Conservation (phyloP, 164 flowering plant species). For the Stephania cephalantha region DNA sequence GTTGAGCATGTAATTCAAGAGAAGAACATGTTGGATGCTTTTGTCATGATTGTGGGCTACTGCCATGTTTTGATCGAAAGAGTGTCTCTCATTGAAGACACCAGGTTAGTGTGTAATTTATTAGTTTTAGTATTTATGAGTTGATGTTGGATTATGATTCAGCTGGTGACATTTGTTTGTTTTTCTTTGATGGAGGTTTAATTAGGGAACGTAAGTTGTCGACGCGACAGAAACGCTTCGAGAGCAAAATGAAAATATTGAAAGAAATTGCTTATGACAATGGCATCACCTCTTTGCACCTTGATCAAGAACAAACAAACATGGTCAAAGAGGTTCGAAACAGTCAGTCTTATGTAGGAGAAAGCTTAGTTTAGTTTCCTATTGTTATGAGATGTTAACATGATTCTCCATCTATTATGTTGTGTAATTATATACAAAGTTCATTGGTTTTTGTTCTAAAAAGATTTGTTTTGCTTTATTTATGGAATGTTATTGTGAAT, state of each 20-base stretch:
- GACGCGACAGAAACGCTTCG: constrained; percentile 53
- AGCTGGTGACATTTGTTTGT: neutral
- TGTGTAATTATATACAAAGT: too few relatives aligned
- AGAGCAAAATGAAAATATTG: constrained; percentile 52
- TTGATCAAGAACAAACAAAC: constrained; percentile 34
- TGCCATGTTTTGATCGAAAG: constrained; percentile 41
- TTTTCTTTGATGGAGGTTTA: neutral
- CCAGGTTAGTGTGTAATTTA: constrained; percentile 28
- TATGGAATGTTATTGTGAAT: too few relatives aligned
- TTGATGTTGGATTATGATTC: too few relatives aligned
- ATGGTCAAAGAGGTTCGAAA: constrained; percentile 28
- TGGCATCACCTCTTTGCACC: constrained; percentile 32
- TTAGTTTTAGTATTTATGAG: neutral
- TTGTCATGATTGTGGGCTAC: constrained; percentile 45
- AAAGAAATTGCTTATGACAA: constrained; percentile 65
- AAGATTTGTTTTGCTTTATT: too few relatives aligned
- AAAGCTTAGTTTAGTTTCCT: neutral
- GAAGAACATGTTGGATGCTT: constrained; percentile 63
- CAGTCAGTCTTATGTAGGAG: neutral
- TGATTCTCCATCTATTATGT: neutral
- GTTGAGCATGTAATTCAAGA: constrained; percentile 66
- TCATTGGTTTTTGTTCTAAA: too few relatives aligned
- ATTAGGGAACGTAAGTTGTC: constrained; percentile 74
- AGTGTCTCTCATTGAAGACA: constrained; percentile 24
- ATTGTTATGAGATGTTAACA: neutral